These are phyloP conservation scores for Linderniella brevidens DNA, from an alignment of 257 asterid genomes.

Conservation along the genomic window DNA sequence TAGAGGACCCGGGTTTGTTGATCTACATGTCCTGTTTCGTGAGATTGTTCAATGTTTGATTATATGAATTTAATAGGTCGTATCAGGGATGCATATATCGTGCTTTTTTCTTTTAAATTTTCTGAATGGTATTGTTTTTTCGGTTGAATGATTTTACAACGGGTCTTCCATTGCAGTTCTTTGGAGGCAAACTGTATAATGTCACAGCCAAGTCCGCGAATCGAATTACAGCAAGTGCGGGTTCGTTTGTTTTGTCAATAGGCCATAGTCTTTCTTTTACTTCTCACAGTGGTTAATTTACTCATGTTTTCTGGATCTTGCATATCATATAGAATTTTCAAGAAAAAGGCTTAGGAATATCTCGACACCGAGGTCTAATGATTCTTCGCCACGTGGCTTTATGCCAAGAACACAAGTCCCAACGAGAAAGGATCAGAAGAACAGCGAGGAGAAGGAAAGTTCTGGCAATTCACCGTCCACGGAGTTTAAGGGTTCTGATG, in stretches of 20 bases:
- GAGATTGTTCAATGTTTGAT: too few species aligned
- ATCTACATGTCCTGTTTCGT: too few species aligned
- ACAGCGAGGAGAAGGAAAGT: constrained; percentile 29
- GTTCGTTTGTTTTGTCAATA: constrained; percentile 31
- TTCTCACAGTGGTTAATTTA: not conserved
- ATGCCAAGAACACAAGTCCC: constrained; percentile 45
- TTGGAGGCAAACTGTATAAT: constrained; percentile 23
- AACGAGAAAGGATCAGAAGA: constrained; percentile 41
- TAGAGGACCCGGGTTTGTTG: too few species aligned
- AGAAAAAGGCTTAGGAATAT: constrained; percentile 42
- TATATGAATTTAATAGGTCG: too few species aligned
- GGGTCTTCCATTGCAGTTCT: constrained; percentile 42
- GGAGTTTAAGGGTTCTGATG: constrained; percentile 20
- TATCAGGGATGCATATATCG: too few species aligned
- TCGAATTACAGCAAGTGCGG: constrained; percentile 57
- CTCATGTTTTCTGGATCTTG: constrained; percentile 7
- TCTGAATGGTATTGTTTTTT: too few species aligned
- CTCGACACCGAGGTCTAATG: constrained; percentile 35
- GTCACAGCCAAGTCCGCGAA: constrained; percentile 17
- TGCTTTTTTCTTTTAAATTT: too few species aligned
- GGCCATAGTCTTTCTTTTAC: constrained; percentile 1
- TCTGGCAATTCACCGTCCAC: constrained; percentile 19
- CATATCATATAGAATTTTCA: constrained; percentile 44
- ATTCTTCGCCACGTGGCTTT: constrained; percentile 55
- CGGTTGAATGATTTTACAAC: not conserved